Conservation (phyloP, 768 basidiomycete genomes). For the Tylopilus rubrobrunneus region DNA sequence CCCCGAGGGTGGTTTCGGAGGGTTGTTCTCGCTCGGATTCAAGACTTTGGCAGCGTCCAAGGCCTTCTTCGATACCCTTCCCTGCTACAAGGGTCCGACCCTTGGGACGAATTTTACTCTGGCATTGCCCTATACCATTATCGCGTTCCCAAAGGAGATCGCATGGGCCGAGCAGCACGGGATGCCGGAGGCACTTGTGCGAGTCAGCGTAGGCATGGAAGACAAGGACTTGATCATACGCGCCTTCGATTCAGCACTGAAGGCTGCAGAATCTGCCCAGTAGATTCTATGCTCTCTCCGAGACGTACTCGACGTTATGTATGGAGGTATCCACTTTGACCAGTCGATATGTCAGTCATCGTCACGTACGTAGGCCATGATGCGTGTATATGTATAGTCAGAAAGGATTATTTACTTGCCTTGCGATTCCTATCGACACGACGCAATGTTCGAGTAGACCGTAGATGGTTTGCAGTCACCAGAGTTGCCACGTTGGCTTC, state of each 20-base stretch:
- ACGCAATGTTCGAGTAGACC: too few species aligned
- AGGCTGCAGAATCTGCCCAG: constrained; percentile 55
- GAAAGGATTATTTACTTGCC: too few species aligned
- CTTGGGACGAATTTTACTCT: constrained; percentile 97
- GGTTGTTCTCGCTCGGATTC: constrained; percentile 86
- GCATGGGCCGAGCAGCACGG: constrained; percentile 89
- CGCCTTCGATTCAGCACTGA: constrained; percentile 62
- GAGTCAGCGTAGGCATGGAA: constrained; percentile 90
- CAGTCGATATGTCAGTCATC: too few species aligned
- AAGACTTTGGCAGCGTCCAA: constrained; percentile 58
- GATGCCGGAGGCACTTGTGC: constrained; percentile 77
- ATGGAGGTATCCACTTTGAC: too few species aligned
- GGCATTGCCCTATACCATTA: constrained; percentile 87
- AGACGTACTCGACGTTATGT: too few species aligned
- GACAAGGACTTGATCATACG: constrained; percentile 50
- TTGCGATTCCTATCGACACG: too few species aligned
- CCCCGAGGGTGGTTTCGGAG: constrained; percentile 63
- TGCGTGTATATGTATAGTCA: too few species aligned
- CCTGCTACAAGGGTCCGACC: constrained; percentile 85
- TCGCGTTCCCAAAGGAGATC: constrained; percentile 85
- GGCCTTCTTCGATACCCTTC: constrained; percentile 82
- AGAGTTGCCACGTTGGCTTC: too few species aligned
- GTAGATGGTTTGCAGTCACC: too few species aligned
- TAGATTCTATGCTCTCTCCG: too few species aligned
- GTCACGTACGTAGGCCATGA: too few species aligned